Evolutionary conservation across 169 alveolate genomes (phyloP).

Genomic region (Plasmodium yoelii): DNA sequence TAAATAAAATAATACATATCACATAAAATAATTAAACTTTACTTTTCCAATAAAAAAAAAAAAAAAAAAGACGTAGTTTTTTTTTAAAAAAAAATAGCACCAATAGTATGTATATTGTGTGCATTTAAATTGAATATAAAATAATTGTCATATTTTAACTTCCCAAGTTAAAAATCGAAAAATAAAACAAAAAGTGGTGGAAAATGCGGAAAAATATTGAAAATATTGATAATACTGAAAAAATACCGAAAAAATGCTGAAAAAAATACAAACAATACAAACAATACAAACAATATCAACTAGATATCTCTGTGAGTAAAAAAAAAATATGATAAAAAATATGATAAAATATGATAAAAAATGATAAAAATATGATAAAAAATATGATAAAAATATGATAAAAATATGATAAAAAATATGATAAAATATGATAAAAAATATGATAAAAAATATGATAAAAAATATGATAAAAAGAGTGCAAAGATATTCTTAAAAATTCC

Average conservation of each 20-base stretch:
- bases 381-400: too few species aligned
- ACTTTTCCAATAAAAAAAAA: neutral
- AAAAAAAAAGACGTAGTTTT: neutral
- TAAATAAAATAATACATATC: neutral
- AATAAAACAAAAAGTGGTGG: too few species aligned
- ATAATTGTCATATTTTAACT: too few species aligned
- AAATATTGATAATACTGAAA: too few species aligned
- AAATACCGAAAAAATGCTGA: too few species aligned
- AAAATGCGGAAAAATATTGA: too few species aligned
- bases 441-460: neutral
- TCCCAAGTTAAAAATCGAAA: neutral
- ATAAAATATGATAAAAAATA: neutral
- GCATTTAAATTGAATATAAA: too few species aligned
- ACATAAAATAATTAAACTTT: neutral
- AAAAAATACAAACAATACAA: too few species aligned
- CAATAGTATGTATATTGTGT: too few species aligned
- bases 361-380: neutral
- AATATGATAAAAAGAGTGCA: neutral
- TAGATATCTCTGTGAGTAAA: too few species aligned
- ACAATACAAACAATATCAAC: too few species aligned
- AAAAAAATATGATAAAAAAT: neutral
- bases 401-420: neutral
- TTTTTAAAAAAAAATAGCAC: neutral
- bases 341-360: neutral
- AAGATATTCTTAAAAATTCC: too few species aligned